Percentiles rank a stretch among this genome's conserved stretches.
These are phyloP conservation scores for Tolypocladium capitatum DNA, from an alignment of 2,329 filamentous ascomycete species.

Conservation along the genomic window DNA sequence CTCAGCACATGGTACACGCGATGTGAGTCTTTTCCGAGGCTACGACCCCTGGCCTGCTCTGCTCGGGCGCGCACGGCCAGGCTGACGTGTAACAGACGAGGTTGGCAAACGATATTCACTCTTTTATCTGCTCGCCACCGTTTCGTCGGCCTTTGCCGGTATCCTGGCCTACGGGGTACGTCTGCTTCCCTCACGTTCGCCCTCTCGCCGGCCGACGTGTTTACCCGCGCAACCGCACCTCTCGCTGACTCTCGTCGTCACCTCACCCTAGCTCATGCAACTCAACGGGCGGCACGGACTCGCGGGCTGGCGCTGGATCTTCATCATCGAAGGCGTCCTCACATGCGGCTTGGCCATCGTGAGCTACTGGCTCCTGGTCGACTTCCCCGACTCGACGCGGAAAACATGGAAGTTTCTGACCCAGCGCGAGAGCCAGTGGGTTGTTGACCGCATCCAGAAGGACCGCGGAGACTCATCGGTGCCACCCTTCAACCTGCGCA, in stretches of 20 bases:
- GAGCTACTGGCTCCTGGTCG: slow-evolving; percentile 46
- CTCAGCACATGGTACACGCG: slow-evolving; percentile 63
- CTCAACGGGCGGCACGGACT: slow-evolving; percentile 42
- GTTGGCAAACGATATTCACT: slow-evolving; percentile 55
- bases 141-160: slow-evolving; percentile 52
- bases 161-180: slow-evolving; percentile 56
- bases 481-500: slow-evolving; percentile 35
- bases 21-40: slow-evolving; percentile 28
- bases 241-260: neutral
- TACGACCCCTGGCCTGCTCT: neutral
- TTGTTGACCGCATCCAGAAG: slow-evolving; percentile 38
- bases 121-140: slow-evolving; percentile 57
- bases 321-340: slow-evolving; percentile 39
- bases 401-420: slow-evolving; percentile 39
- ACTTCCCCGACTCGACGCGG: slow-evolving; percentile 47
- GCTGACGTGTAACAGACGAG: slow-evolving; percentile 32
- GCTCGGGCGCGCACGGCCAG: neutral
- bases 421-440: slow-evolving; percentile 35
- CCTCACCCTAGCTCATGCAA: slow-evolving; percentile 41
- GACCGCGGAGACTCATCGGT: slow-evolving; percentile 45
- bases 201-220: too few species aligned
- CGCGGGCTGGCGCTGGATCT: slow-evolving; percentile 56
- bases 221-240: neutral
- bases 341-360: slow-evolving; percentile 37
- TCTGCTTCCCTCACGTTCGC: slow-evolving; percentile 6